Base-by-base conservation (phyloP, 768 basidiomycete species). In the Amanita exitialis region DNA sequence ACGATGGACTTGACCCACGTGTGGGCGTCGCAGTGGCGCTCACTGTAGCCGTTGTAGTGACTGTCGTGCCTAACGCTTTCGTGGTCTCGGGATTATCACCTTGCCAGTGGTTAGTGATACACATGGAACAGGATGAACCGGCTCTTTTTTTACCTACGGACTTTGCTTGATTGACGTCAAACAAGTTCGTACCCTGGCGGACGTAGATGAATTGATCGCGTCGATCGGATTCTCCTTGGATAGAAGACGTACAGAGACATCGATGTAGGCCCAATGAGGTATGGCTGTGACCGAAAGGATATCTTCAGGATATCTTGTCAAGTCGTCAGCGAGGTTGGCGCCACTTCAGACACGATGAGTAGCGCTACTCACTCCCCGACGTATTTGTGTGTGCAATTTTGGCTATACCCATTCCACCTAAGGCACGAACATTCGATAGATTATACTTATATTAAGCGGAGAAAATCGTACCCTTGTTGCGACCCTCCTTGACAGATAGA, bases 211-310 rank as follows among this genome's bases (percentile, higher is more conserved):
- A n/a, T 27, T 21, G 1, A 30, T 16, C 23, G 15, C 18, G 4
- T 9, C 15, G 6, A 15, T 34, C 4, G 30, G 35, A 25, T 15
- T n/a, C 25, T 16, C 7, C 3, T 28, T 10, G 10, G 16, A 35
- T 21, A 25, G 15, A n/a, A 5, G n/a, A 47, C 46, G 20, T 36
- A 47, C 46, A 37, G 36, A 13, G 20, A 47, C 27, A 18, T 47
- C 46, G 13, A 35, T 35, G 46, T 47, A 47, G 3, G 46, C 46
- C 46, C 46, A 47, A 23, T 47, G 46, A 7, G 46, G 46, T 15
- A 47, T n/a, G 7, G 46, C 32, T 7, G 46, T 47, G 9, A 13
- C 35, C 20, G 46, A 47, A 34, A 47, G 30, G 32, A 47, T 47
- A 0, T 37, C 34, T 20, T 47, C 46, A 15, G 46, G 46, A 47